A percentile compares a stretch with the other conserved stretches of the same genome.
phyloP scores from a whole-genome alignment of 2,329 filamentous ascomycete genomes.

The Dactylellina parvicollis region DNA sequence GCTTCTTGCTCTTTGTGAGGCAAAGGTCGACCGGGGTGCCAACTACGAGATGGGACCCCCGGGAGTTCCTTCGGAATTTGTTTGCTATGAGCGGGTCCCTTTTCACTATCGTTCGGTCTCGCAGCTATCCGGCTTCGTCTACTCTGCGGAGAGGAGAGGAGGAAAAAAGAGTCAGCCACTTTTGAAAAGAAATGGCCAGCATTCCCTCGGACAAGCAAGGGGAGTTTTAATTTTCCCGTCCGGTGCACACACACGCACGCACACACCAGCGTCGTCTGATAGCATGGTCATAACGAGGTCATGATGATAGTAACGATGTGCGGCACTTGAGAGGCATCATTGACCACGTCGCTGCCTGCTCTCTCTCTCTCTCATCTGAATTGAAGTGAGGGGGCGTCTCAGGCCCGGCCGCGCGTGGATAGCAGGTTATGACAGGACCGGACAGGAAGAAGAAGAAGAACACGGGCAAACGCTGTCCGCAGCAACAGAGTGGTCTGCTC shows the following conservation, averaged over 20 bases:
- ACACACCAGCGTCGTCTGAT: neutral
- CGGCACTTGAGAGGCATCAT: conserved; percentile 51
- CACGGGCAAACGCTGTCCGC: conserved; percentile 7
- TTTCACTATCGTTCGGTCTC: conserved; percentile 16
- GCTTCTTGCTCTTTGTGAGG: conserved; percentile 7
- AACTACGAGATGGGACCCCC: neutral
- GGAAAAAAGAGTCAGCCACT: conserved; percentile 7
- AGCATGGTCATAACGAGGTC: neutral
- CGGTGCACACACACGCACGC: neutral
- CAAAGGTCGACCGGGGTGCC: conserved; percentile 8
- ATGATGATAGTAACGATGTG: too few relatives aligned
- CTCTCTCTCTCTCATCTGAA: conserved; percentile 26
- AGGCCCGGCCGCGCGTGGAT: conserved; percentile 30
- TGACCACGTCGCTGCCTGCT: neutral
- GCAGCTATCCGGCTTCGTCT: conserved; percentile 22
- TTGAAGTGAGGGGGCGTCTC: conserved; percentile 46
- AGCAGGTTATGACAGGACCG: too few relatives aligned
- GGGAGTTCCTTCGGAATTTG: conserved; percentile 47
- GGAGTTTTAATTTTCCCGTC: conserved; percentile 39
- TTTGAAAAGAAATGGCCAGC: conserved; percentile 20
- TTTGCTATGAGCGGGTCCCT: conserved; percentile 20
- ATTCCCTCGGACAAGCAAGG: conserved; percentile 53
- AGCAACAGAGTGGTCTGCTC: conserved; percentile 35
- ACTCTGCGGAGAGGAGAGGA: conserved; percentile 20
- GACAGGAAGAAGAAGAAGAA: conserved; percentile 30